These are phyloP conservation scores for Tremella yokohamensis DNA, from an alignment of 768 basidiomycete species.

Conservation along the genomic window DNA sequence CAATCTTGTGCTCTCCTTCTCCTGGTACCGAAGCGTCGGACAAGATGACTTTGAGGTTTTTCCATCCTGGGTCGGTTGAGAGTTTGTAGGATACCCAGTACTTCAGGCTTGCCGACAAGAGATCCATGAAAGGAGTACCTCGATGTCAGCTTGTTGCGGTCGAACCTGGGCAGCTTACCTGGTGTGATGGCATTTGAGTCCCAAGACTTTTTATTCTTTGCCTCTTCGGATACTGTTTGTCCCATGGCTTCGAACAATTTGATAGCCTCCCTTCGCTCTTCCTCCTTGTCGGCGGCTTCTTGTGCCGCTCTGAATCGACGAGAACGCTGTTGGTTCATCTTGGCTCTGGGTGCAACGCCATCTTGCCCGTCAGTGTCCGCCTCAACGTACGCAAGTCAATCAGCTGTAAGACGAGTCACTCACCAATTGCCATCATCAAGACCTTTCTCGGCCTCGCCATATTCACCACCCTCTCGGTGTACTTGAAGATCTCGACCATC, in stretches of 20 bases:
- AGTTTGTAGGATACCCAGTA: slow-evolving; percentile 97
- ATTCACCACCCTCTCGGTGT: slow-evolving; percentile 94
- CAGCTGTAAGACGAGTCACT: slow-evolving; percentile 34
- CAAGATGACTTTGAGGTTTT: slow-evolving; percentile 89
- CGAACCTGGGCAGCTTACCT: slow-evolving; percentile 53
- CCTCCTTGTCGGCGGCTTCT: slow-evolving; percentile 91
- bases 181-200: slow-evolving; percentile 99
- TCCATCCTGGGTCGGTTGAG: slow-evolving; percentile 94
- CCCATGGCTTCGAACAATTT: slow-evolving; percentile 97
- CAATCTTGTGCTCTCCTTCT: slow-evolving; percentile 99
- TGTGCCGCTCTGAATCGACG: slow-evolving; percentile 91
- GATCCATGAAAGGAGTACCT: slow-evolving; percentile 90
- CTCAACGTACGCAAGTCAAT: slow-evolving; percentile 8
- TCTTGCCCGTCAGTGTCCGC: slow-evolving; percentile 56
- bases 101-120: slow-evolving; percentile 78
- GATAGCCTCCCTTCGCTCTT: slow-evolving; percentile 76
- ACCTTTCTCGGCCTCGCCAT: slow-evolving; percentile 94
- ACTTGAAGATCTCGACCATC: slow-evolving; percentile 96
- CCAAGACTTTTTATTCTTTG: slow-evolving; percentile 81
- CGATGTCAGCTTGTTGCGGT: slow-evolving; percentile 3
- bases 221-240: slow-evolving; percentile 69
- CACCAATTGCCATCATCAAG: slow-evolving; percentile 97
- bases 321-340: slow-evolving; percentile 99
- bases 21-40: slow-evolving; percentile 97
- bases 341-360: slow-evolving; percentile 94